Evolutionary conservation across 441 rosid species (phyloP).

Genomic region (Populus hybrid): DNA sequence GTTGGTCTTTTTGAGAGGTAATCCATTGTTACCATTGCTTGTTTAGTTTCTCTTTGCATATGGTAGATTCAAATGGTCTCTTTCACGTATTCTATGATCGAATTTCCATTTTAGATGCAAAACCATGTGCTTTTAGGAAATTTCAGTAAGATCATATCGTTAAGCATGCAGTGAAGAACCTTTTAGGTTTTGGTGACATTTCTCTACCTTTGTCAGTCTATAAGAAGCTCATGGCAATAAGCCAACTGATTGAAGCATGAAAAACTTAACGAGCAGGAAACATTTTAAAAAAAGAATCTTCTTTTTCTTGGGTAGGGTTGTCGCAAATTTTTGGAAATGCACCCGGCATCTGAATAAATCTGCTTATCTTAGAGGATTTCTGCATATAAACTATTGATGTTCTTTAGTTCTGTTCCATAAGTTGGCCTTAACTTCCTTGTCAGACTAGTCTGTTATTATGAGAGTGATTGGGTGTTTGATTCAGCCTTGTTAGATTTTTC

Average conservation of each 20-base stretch:
- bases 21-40: not conserved
- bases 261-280: not conserved
- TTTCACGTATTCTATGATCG: not conserved
- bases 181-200: not conserved
- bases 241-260: not conserved
- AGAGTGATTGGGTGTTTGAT: not conserved
- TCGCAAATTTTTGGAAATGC: not conserved
- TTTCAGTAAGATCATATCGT: not conserved
- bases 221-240: not conserved
- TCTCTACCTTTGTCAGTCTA: not conserved
- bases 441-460: not conserved
- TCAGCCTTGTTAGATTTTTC: not conserved
- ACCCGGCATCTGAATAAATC: not conserved
- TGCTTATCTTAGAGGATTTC: not conserved
- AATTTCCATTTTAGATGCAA: not conserved
- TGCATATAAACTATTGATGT: not conserved
- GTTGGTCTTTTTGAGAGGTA: conserved; percentile 96
- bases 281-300: not conserved
- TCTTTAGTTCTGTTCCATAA: not conserved
- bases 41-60: conserved; percentile 9
- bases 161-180: not conserved
- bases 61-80: not conserved
- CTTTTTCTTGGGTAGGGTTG: not conserved
- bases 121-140: not conserved
- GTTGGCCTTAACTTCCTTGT: not conserved